Percentiles rank a stretch among this genome's conserved stretches.
Conservation (phyloP, 1,139 yeast genomes). For the Geotrichum australiense region DNA sequence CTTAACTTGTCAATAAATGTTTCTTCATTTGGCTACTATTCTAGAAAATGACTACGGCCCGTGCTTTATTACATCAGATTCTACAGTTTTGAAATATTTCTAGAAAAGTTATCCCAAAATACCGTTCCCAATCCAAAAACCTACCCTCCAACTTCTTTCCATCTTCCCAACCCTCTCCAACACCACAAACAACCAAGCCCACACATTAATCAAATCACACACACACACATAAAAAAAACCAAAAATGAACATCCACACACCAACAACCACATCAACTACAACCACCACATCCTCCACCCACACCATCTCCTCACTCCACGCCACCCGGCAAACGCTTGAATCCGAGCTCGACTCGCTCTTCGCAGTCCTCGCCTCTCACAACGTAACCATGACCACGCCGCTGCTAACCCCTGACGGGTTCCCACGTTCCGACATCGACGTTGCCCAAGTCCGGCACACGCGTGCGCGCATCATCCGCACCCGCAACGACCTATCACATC, state of each 20-base stretch:
- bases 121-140: too few species aligned
- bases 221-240: too few species aligned
- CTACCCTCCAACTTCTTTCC: too few species aligned
- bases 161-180: too few species aligned
- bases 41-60: too few species aligned
- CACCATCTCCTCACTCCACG: background rate
- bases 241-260: conserved; percentile 10
- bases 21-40: too few species aligned
- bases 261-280: conserved; percentile 1
- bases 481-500: conserved; percentile 71
- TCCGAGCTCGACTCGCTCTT: conserved; percentile 27
- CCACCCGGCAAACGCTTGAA: conserved; percentile 21
- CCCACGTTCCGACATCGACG: conserved; percentile 80
- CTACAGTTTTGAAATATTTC: too few species aligned
- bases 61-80: too few species aligned
- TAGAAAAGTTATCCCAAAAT: too few species aligned
- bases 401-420: conserved; percentile 68
- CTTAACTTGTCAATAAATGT: too few species aligned
- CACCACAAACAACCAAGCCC: too few species aligned
- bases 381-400: conserved; percentile 57
- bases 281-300: background rate
- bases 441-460: conserved; percentile 52
- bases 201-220: too few species aligned
- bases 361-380: conserved; percentile 30
- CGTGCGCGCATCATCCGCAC: conserved; percentile 60